Evolutionary conservation across 2,329 filamentous ascomycete genomes (phyloP).

Genomic region (Fusarium begoniae): DNA sequence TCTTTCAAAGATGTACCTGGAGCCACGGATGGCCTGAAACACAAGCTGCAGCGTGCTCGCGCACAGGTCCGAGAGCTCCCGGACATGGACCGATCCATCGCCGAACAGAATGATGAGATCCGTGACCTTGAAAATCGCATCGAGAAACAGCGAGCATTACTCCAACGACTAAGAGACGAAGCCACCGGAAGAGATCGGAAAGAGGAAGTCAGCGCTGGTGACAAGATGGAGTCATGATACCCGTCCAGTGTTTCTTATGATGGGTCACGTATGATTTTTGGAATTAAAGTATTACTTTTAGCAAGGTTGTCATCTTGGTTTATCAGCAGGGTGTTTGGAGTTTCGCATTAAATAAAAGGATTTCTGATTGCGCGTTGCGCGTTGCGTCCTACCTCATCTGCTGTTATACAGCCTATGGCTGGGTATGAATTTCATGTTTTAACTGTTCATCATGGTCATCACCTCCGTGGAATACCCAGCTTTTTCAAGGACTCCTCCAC

Average conservation of each 20-base stretch:
- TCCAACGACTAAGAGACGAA: slow-evolving; percentile 61
- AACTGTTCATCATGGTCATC: background rate
- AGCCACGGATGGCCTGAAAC: slow-evolving; percentile 81
- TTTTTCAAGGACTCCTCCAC: slow-evolving; percentile 72
- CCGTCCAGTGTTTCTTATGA: background rate
- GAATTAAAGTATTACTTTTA: background rate
- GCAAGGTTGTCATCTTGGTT: background rate
- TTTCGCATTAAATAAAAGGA: slow-evolving; percentile 9
- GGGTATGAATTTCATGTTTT: slow-evolving; percentile 1
- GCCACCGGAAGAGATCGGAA: slow-evolving; percentile 50
- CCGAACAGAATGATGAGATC: slow-evolving; percentile 78
- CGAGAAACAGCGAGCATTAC: slow-evolving; percentile 66
- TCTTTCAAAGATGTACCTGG: slow-evolving; percentile 79
- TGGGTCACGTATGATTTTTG: background rate
- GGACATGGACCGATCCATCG: slow-evolving; percentile 72
- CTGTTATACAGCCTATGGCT: background rate
- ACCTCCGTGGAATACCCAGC: slow-evolving; percentile 52
- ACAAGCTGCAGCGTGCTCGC: slow-evolving; percentile 83
- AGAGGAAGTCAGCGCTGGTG: slow-evolving; percentile 41
- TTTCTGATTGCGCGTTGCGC: slow-evolving; percentile 19
- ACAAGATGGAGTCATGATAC: slow-evolving; percentile 55
- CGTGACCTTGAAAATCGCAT: slow-evolving; percentile 71
- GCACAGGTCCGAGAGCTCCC: slow-evolving; percentile 71
- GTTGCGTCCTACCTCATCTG: slow-evolving; percentile 13
- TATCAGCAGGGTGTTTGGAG: slow-evolving; percentile 27